Evolutionary conservation across 768 basidiomycete species (phyloP).

Genomic region (Serendipita sp.): DNA sequence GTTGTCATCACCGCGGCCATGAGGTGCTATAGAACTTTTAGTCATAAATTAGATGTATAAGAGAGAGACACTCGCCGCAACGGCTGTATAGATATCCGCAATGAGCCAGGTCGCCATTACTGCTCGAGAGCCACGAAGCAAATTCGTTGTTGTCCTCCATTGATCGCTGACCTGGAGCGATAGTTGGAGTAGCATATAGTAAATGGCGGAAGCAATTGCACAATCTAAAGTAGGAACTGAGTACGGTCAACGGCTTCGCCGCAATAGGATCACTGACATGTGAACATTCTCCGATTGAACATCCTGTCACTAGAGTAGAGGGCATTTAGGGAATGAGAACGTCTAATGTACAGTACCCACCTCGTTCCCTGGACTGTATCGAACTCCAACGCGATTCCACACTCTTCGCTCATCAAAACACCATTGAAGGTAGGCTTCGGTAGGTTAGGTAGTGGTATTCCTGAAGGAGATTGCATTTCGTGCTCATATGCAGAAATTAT

Average conservation of each 20-base stretch:
- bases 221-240: background rate
- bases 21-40: background rate
- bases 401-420: background rate
- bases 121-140: background rate
- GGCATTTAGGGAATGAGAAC: too few species aligned
- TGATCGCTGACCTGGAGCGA: slow-evolving; percentile 5
- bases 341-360: background rate
- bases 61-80: background rate
- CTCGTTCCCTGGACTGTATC: background rate
- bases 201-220: background rate
- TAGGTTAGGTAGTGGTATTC: background rate
- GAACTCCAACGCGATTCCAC: background rate
- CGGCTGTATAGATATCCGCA: background rate
- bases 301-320: too few species aligned
- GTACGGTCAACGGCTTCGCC: background rate
- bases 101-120: background rate
- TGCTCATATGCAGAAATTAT: background rate
- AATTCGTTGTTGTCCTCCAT: background rate
- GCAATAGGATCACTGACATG: background rate
- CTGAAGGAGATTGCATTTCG: background rate
- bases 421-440: background rate
- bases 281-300: background rate
- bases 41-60: background rate
- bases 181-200: background rate
- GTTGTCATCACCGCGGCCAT: slow-evolving; percentile 3